Percentiles rank a stretch among this genome's conserved stretches.
Conservation (phyloP, 257 asterid genomes). For the Salvia hispanica region DNA sequence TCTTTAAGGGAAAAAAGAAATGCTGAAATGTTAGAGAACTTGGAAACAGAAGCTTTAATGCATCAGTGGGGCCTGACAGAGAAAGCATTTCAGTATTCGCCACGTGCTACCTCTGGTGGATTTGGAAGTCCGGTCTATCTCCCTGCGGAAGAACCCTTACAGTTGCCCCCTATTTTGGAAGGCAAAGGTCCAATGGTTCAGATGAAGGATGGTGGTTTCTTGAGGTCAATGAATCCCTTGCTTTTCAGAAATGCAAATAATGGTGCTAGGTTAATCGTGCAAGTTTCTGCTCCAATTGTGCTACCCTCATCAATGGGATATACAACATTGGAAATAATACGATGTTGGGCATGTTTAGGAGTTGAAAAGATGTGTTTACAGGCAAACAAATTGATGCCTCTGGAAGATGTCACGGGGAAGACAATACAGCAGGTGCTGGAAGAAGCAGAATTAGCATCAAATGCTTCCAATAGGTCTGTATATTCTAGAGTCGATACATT, state of each 20-base stretch:
- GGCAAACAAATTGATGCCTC: constrained; percentile 62
- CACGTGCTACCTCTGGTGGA: constrained; percentile 57
- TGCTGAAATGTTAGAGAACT: constrained; percentile 64
- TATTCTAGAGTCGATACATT: constrained; percentile 25
- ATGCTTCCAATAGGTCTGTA: constrained; percentile 51
- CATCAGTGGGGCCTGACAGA: constrained; percentile 75
- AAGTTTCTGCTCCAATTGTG: constrained; percentile 69
- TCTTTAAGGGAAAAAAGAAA: constrained; percentile 56
- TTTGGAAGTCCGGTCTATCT: constrained; percentile 89
- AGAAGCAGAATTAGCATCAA: constrained; percentile 44
- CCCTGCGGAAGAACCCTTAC: constrained; percentile 56
- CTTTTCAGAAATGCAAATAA: constrained; percentile 64
- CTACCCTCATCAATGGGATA: constrained; percentile 69
- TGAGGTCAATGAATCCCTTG: constrained; percentile 71
- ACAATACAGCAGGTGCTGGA: constrained; percentile 52
- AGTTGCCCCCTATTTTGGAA: constrained; percentile 51
- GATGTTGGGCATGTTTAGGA: constrained; percentile 72
- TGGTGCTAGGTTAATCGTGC: constrained; percentile 72
- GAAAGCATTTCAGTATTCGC: constrained; percentile 61
- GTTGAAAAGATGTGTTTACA: constrained; percentile 59
- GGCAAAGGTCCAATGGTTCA: constrained; percentile 58
- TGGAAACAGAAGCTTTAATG: constrained; percentile 84
- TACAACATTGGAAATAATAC: constrained; percentile 54
- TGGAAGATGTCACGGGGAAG: constrained; percentile 81
- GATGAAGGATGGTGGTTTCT: constrained; percentile 51